Percentiles rank a stretch among this genome's conserved stretches.
These are phyloP conservation scores for Psilocybe subaeruginosa DNA, from an alignment of 768 basidiomycete species.

Conservation along the genomic window DNA sequence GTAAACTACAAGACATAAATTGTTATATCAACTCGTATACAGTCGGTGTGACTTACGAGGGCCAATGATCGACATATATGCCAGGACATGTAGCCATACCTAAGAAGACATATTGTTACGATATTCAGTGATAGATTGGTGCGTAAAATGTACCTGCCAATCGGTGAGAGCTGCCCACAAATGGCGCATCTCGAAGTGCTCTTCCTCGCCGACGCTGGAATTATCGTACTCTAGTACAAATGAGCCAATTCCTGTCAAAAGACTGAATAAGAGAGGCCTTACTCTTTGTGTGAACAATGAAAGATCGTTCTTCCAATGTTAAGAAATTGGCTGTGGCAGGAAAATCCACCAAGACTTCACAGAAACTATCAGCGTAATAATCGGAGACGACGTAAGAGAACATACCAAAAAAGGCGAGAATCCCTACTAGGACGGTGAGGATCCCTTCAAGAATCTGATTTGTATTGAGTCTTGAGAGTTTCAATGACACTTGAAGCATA, in stretches of 20 bases:
- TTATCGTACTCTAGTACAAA: constrained; percentile 50
- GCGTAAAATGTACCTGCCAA: constrained; percentile 54
- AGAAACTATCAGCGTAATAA: not conserved
- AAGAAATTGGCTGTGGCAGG: constrained; percentile 62
- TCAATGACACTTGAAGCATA: constrained; percentile 15
- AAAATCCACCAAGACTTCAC: constrained; percentile 62
- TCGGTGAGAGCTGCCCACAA: constrained; percentile 56
- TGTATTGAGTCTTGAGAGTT: not conserved
- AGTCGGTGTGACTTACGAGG: constrained; percentile 49
- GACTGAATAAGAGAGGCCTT: constrained; percentile 12
- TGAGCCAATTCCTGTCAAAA: not conserved
- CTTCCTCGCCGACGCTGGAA: constrained; percentile 62
- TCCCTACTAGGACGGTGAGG: constrained; percentile 57
- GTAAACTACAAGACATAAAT: constrained; percentile 40
- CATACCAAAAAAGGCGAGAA: constrained; percentile 50
- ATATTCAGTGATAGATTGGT: too few species aligned
- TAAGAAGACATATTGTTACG: constrained; percentile 7
- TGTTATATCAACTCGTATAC: not conserved
- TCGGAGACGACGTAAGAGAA: not conserved
- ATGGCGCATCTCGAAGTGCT: constrained; percentile 57
- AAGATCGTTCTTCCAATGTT: constrained; percentile 61
- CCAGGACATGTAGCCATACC: constrained; percentile 58
- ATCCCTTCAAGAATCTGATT: constrained; percentile 65
- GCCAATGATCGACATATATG: constrained; percentile 59
- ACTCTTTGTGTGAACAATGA: constrained; percentile 60